Base-by-base conservation (phyloP, 1,139 yeast genomes). In the Candida gigantensis region DNA sequence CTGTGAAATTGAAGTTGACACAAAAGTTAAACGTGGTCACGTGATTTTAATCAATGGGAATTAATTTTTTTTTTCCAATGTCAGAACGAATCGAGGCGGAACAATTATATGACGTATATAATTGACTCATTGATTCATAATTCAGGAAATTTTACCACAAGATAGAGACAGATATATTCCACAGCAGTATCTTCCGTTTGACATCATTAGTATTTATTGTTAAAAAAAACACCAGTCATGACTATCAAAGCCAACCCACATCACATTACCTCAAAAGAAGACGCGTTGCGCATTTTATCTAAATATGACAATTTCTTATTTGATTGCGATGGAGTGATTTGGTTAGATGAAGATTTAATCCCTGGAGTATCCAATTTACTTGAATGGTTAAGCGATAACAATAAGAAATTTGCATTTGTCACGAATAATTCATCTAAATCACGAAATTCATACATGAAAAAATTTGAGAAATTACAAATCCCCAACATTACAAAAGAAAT, bases 291-390 rank as follows among this genome's bases (percentile, higher is more conserved):
- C n/a, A 65, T 90, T 35, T 60, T 90, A 10, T 73, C 70, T 43
- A 60, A 70, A 32, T 84, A 81, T 57, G 96, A 88, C 54, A 84
- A 85, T 42, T 89, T 89, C 51, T 65, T 90, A 41, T 90, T 90
- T 56, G 97, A 90, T 55, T 90, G 97, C 61, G 97, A 90, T 57
- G 97, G 90, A 0, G 97, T 90, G 6, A 68, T 90, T 36, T 90
- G 97, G 97, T 68, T 84, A 26, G 97, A 96, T 11, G 76, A 77
- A 36, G 77, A 74, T 33, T 59, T 84, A 23, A 74, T 90, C 32
- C 96, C 96, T 3, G 74, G 80, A 11, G 84, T 85, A 10, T 67
- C 66, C 15, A 90, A 86, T 50, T 78, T 94, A 2, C 57, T 90
- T 26, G 72, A 74, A 7, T 57, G 76, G 42, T 63, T 90, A 43